A percentile compares a stretch with the other conserved stretches of the same genome.
Evolutionary conservation across 441 rosid species (phyloP).

Genomic region (Euphorbia celastroides): DNA sequence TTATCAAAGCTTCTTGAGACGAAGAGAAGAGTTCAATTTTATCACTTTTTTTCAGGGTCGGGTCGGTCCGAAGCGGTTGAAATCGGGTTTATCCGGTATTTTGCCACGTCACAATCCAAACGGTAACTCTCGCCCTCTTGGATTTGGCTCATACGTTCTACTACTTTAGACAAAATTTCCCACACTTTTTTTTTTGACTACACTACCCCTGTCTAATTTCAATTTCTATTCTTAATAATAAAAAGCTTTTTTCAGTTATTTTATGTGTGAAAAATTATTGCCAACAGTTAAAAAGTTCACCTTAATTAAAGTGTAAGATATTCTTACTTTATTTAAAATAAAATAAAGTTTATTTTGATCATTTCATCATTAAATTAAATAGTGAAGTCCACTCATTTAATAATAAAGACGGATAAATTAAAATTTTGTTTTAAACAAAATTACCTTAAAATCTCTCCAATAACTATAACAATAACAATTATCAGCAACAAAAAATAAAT

Average conservation of each 20-base stretch:
- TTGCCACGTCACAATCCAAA: conserved; percentile 19
- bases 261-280: too few relatives aligned
- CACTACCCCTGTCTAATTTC: background rate
- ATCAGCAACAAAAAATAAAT: too few relatives aligned
- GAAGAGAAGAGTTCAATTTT: background rate
- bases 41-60: background rate
- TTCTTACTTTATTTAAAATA: too few relatives aligned
- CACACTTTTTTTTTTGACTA: background rate
- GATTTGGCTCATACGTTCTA: background rate
- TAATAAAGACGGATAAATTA: too few relatives aligned
- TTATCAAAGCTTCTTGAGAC: background rate
- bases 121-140: background rate
- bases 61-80: background rate
- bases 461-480: background rate
- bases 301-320: too few relatives aligned
- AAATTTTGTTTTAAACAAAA: too few relatives aligned
- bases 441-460: too few relatives aligned
- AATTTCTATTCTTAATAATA: background rate
- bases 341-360: too few relatives aligned
- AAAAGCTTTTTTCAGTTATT: too few relatives aligned
- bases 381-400: too few relatives aligned
- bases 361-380: too few relatives aligned
- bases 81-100: conserved; percentile 3
- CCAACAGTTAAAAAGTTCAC: too few relatives aligned
- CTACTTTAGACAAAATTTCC: background rate